These are phyloP conservation scores for Lentinula raphanica DNA, from an alignment of 768 basidiomycete genomes.

Conservation along the genomic window DNA sequence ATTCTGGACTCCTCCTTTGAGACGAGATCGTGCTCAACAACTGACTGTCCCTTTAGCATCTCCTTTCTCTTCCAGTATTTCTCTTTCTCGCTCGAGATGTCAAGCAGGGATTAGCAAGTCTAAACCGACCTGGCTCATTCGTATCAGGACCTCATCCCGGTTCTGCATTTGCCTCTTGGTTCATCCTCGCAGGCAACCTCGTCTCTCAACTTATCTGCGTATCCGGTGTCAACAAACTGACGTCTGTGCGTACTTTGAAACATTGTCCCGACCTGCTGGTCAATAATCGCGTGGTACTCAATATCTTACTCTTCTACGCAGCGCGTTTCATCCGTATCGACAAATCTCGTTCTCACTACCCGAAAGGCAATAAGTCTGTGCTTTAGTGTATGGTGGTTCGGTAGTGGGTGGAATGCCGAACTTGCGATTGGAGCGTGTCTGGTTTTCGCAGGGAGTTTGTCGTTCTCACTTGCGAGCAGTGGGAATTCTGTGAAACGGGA, in stretches of 20 bases:
- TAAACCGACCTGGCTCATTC: slow-evolving; percentile 23
- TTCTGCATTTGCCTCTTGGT: slow-evolving; percentile 39
- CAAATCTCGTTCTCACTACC: slow-evolving; percentile 73
- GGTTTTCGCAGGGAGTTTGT: slow-evolving; percentile 66
- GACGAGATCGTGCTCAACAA: background rate
- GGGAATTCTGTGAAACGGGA: background rate
- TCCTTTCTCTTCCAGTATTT: slow-evolving; percentile 74
- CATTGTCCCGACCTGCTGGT: slow-evolving; percentile 5
- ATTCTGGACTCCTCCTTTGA: background rate
- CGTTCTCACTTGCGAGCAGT: slow-evolving; percentile 31
- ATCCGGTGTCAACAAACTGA: slow-evolving; percentile 73
- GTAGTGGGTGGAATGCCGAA: slow-evolving; percentile 62
- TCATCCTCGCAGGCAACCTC: slow-evolving; percentile 59
- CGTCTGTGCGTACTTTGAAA: slow-evolving; percentile 52
- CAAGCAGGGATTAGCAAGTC: slow-evolving; percentile 47
- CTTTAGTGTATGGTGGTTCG: slow-evolving; percentile 84
- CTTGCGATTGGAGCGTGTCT: slow-evolving; percentile 63
- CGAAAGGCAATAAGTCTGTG: slow-evolving; percentile 78
- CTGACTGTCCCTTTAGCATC: slow-evolving; percentile 43
- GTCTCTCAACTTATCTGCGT: slow-evolving; percentile 77
- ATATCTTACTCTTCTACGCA: slow-evolving; percentile 19
- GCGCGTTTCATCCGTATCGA: slow-evolving; percentile 76
- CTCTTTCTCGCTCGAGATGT: slow-evolving; percentile 54
- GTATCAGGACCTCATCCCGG: slow-evolving; percentile 22
- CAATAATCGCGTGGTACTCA: too few species aligned